Evolutionary conservation across 1,284 basidiomycete genomes (phyloP).

Genomic region (Ceratorhiza oryzae-sativae): DNA sequence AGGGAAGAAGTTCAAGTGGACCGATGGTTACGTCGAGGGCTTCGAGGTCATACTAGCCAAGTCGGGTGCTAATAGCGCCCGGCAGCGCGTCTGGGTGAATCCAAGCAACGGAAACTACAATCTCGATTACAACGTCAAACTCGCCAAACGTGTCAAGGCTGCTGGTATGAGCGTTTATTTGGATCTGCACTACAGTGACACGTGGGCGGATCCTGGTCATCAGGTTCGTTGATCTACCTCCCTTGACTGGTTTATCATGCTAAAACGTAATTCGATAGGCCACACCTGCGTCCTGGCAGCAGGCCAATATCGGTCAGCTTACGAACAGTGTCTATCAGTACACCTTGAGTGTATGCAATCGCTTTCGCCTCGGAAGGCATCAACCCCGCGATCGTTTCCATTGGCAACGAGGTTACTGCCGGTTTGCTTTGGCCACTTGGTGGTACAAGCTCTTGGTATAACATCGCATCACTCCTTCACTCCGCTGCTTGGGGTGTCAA

Average conservation of each 20-base stretch:
- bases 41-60: slow-evolving; percentile 64
- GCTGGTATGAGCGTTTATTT: slow-evolving; percentile 65
- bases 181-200: slow-evolving; percentile 70
- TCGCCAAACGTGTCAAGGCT: slow-evolving; percentile 63
- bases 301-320: slow-evolving; percentile 58
- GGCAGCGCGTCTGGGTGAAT: slow-evolving; percentile 66
- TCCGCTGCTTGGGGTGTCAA: slow-evolving; percentile 61
- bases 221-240: slow-evolving; percentile 6
- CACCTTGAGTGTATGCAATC: slow-evolving; percentile 36
- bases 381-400: slow-evolving; percentile 30
- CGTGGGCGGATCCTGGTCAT: slow-evolving; percentile 53
- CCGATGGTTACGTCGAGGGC: slow-evolving; percentile 51
- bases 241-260: neutral
- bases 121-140: slow-evolving; percentile 60
- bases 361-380: slow-evolving; percentile 48
- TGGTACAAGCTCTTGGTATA: slow-evolving; percentile 61
- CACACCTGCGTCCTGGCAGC: slow-evolving; percentile 64
- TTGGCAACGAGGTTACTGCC: slow-evolving; percentile 51
- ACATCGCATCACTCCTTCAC: slow-evolving; percentile 65
- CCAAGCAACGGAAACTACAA: slow-evolving; percentile 59
- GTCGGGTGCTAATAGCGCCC: slow-evolving; percentile 64
- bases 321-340: slow-evolving; percentile 38
- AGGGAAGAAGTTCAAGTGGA: slow-evolving; percentile 60
- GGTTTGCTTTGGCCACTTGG: slow-evolving; percentile 69
- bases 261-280: slow-evolving; percentile 48